Percentiles rank a stretch among this genome's conserved stretches.
Conservation (phyloP, 169 alveolate genomes). For the Plasmodium gallinaceum region DNA sequence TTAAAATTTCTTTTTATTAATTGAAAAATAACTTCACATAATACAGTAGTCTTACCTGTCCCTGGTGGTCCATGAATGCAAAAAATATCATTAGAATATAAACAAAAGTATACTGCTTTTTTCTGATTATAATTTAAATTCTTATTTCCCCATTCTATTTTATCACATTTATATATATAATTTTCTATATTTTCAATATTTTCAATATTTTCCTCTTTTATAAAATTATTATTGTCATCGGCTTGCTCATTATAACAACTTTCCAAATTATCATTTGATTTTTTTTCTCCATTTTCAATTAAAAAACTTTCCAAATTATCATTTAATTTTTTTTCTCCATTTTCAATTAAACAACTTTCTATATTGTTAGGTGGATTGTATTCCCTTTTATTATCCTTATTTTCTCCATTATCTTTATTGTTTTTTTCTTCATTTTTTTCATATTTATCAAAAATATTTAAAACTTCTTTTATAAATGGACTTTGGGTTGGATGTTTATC, state of each 20-base stretch:
- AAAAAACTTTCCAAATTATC: not conserved
- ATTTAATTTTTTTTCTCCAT: not conserved
- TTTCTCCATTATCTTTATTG: not conserved
- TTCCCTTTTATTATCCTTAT: not conserved
- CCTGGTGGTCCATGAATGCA: constrained; percentile 79
- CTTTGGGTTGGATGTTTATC: constrained; percentile 31
- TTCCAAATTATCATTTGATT: not conserved
- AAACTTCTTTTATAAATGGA: not conserved
- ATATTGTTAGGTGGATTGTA: no score
- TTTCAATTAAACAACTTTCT: not conserved
- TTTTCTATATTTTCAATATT: not conserved
- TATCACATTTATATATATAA: constrained; percentile 34
- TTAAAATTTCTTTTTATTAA: constrained; percentile 16
- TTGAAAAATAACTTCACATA: constrained; percentile 66
- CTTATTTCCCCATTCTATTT: constrained; percentile 45
- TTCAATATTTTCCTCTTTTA: not conserved
- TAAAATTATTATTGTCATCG: not conserved
- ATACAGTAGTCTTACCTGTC: constrained; percentile 73
- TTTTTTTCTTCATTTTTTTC: not conserved
- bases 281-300: not conserved
- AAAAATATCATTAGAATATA: constrained; percentile 54
- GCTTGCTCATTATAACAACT: not conserved
- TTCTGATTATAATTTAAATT: constrained; percentile 44
- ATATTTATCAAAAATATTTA: constrained; percentile 1
- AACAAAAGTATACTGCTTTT: constrained; percentile 60